phyloP scores from a whole-genome alignment of 164 flowering plant species.

The Magnolia kwangsiensis region DNA sequence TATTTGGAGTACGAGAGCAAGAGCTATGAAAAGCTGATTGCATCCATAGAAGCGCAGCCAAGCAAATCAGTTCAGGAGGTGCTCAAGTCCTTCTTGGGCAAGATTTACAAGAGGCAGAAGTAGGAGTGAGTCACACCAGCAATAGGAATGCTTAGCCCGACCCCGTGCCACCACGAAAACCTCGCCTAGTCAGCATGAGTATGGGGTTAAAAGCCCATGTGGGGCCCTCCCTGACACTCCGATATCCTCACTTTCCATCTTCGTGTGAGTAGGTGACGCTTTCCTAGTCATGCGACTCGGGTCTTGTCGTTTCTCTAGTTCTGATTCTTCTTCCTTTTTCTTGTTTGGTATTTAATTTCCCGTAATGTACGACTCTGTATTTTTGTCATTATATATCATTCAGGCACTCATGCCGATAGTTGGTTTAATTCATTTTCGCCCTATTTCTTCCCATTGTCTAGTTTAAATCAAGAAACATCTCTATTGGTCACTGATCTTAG shows the following conservation, averaged over 20 bases:
- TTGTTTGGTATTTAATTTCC: not conserved
- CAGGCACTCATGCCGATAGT: too few relatives aligned
- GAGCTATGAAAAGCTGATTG: slow-evolving; percentile 50
- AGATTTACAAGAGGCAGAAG: slow-evolving; percentile 89
- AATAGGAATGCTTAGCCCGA: not conserved
- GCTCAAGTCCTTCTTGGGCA: slow-evolving; percentile 76
- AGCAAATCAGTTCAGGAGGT: slow-evolving; percentile 81
- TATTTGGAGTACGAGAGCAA: slow-evolving; percentile 62
- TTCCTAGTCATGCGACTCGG: not conserved
- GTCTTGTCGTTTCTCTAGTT: not conserved
- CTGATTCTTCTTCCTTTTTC: not conserved
- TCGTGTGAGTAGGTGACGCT: not conserved
- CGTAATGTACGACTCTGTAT: not conserved
- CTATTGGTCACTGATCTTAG: too few relatives aligned
- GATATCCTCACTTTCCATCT: too few relatives aligned
- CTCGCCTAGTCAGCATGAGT: too few relatives aligned
- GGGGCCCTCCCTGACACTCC: too few relatives aligned
- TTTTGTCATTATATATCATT: too few relatives aligned
- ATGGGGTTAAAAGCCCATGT: too few relatives aligned
- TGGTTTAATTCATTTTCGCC: too few relatives aligned
- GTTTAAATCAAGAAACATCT: too few relatives aligned
- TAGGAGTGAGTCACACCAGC: slow-evolving; percentile 16
- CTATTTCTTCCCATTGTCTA: too few relatives aligned
- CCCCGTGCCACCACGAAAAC: not conserved
- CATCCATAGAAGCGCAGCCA: slow-evolving; percentile 77